A percentile compares a stretch with the other conserved stretches of the same genome.
phyloP scores from a whole-genome alignment of 2,329 filamentous ascomycete species.

The Didymella glomerata region DNA sequence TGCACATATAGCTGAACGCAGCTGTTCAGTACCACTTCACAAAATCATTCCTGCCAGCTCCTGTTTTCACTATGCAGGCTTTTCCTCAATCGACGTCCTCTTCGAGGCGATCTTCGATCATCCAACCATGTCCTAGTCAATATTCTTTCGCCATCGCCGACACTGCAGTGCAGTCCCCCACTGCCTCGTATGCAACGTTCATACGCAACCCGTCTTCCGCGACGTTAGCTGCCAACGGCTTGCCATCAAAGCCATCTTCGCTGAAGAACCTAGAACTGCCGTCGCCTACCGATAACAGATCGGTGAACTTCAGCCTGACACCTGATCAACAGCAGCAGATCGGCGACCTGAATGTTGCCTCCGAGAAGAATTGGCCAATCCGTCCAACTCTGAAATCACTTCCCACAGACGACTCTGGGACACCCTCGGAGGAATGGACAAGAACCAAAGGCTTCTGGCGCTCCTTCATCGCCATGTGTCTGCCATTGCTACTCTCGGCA shows the following conservation, averaged over 20 bases:
- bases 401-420: conserved; percentile 5
- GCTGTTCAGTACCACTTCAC: conserved; percentile 4
- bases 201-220: conserved; percentile 7
- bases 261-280: not conserved
- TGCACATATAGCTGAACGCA: conserved; percentile 17
- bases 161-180: conserved; percentile 15
- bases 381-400: conserved; percentile 6
- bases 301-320: not conserved
- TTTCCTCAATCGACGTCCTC: conserved; percentile 19
- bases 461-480: conserved; percentile 41
- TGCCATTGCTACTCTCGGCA: conserved; percentile 45
- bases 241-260: conserved; percentile 14
- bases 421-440: conserved; percentile 17
- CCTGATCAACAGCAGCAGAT: not conserved
- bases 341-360: not conserved
- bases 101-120: conserved; percentile 22
- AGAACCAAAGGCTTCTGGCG: conserved; percentile 40
- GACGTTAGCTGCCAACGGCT: conserved; percentile 10
- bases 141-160: conserved; percentile 20
- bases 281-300: not conserved
- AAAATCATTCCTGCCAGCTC: not conserved
- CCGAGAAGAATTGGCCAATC: not conserved
- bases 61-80: conserved; percentile 8
- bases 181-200: conserved; percentile 13
- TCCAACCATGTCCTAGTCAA: conserved; percentile 10